A percentile compares a stretch with the other conserved stretches of the same genome.
Evolutionary conservation across 192 early-diverging fungal species (phyloP).

Genomic region (Endogone sp.): DNA sequence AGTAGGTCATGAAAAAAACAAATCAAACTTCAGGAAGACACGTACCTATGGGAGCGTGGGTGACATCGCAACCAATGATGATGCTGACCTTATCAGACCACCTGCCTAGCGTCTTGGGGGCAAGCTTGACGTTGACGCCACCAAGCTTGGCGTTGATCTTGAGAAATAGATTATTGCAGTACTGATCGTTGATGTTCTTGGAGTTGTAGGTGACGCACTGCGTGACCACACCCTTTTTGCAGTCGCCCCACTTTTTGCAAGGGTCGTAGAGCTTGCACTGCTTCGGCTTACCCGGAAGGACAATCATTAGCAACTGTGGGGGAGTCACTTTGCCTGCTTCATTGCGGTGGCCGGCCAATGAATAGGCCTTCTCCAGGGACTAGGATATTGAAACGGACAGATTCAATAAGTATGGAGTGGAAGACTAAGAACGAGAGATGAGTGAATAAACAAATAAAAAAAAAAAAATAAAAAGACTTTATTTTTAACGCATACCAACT

Average conservation of each 20-base stretch:
- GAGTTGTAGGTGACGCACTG: slow-evolving; percentile 46
- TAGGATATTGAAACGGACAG: background rate
- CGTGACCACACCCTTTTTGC: background rate
- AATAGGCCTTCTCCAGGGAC: background rate
- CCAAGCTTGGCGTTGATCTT: slow-evolving; percentile 93
- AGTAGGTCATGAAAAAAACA: background rate
- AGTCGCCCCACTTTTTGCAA: background rate
- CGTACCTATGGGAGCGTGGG: slow-evolving; percentile 73
- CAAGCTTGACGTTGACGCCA: slow-evolving; percentile 72
- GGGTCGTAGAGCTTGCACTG: slow-evolving; percentile 40
- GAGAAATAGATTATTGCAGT: slow-evolving; percentile 83
- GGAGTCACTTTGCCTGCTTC: background rate
- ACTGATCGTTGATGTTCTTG: slow-evolving; percentile 74
- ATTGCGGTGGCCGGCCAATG: background rate
- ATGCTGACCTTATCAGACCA: slow-evolving; percentile 48
- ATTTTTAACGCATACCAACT: background rate
- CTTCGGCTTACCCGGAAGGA: slow-evolving; percentile 63
- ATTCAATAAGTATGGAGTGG: background rate
- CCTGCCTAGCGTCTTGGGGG: slow-evolving; percentile 26
- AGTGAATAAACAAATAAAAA: background rate
- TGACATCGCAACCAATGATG: slow-evolving; percentile 85
- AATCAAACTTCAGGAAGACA: background rate
- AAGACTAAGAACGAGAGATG: too few relatives aligned
- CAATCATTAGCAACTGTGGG: slow-evolving; percentile 79
- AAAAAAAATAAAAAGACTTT: background rate